A percentile compares a stretch with the other conserved stretches of the same genome.
phyloP scores from a whole-genome alignment of 2,329 filamentous ascomycete genomes.

The Claviceps digitariae region DNA sequence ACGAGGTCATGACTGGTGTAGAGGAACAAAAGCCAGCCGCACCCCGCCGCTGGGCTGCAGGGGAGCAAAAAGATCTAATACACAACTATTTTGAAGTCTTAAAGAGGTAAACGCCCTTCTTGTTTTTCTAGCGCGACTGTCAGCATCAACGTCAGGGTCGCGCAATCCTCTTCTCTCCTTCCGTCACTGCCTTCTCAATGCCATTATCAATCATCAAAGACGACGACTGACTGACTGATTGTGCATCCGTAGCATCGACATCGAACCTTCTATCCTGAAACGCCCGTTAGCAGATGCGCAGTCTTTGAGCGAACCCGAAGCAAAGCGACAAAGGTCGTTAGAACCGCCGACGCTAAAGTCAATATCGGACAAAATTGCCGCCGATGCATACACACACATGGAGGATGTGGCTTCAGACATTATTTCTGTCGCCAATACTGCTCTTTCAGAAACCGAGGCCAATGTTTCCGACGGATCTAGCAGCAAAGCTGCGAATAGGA shows the following conservation, averaged over 20 bases:
- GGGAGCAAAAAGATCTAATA: slow-evolving; percentile 23
- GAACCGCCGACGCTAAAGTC: slow-evolving; percentile 26
- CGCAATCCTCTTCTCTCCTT: background rate
- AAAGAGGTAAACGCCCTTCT: slow-evolving; percentile 21
- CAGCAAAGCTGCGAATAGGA: slow-evolving; percentile 17
- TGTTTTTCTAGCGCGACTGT: background rate
- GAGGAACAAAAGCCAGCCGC: slow-evolving; percentile 13
- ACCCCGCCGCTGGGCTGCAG: slow-evolving; percentile 13
- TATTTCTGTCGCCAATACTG: slow-evolving; percentile 31
- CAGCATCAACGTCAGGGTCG: background rate
- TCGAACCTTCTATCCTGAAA: slow-evolving; percentile 39
- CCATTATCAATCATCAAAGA: background rate
- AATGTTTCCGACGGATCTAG: slow-evolving; percentile 17
- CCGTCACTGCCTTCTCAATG: background rate
- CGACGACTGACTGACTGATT: slow-evolving; percentile 22
- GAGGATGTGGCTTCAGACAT: slow-evolving; percentile 52
- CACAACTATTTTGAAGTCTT: slow-evolving; percentile 25
- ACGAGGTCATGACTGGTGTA: slow-evolving; percentile 15
- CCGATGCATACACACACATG: slow-evolving; percentile 42
- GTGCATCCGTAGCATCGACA: slow-evolving; percentile 34
- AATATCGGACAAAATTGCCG: slow-evolving; percentile 40
- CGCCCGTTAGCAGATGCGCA: slow-evolving; percentile 33
- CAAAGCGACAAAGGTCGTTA: slow-evolving; percentile 47
- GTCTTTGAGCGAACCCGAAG: slow-evolving; percentile 35
- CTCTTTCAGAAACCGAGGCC: slow-evolving; percentile 32